Evolutionary conservation across 164 flowering plant species (phyloP).

Genomic region (Cinnamomum micranthum): DNA sequence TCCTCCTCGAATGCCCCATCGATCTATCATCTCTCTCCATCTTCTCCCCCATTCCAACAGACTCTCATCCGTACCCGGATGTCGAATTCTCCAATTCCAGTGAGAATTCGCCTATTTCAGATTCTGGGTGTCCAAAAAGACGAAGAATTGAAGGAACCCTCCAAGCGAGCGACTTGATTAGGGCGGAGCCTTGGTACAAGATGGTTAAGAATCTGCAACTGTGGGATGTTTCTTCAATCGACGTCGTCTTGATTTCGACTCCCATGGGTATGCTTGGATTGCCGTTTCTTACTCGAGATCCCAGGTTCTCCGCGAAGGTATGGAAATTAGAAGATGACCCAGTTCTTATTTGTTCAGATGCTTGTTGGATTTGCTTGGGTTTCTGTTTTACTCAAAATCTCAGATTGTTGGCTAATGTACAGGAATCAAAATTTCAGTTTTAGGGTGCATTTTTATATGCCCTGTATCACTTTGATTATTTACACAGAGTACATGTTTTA

Average conservation of each 20-base stretch:
- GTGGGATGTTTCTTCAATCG: constrained; percentile 70
- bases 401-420: too few species aligned
- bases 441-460: too few species aligned
- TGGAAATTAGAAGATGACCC: not conserved
- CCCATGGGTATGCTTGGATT: constrained; percentile 89
- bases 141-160: constrained; percentile 34
- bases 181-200: constrained; percentile 73
- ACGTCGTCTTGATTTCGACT: constrained; percentile 71
- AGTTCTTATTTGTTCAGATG: not conserved
- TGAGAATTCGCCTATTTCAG: constrained; percentile 1
- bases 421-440: too few species aligned
- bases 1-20: constrained; percentile 78
- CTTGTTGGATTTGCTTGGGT: not conserved
- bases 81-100: constrained; percentile 11
- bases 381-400: too few species aligned
- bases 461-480: too few species aligned
- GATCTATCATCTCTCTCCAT: constrained; percentile 71
- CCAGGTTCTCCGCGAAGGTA: constrained; percentile 77
- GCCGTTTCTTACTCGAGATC: constrained; percentile 66
- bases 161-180: constrained; percentile 38
- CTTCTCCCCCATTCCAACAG: constrained; percentile 60
- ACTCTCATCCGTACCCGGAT: constrained; percentile 5
- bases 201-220: constrained; percentile 49
- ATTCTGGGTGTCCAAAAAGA: constrained; percentile 28
- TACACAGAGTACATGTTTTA: too few species aligned